Evolutionary conservation across 2,329 filamentous ascomycete genomes (phyloP).

Genomic region (Cryphonectria parasitica): DNA sequence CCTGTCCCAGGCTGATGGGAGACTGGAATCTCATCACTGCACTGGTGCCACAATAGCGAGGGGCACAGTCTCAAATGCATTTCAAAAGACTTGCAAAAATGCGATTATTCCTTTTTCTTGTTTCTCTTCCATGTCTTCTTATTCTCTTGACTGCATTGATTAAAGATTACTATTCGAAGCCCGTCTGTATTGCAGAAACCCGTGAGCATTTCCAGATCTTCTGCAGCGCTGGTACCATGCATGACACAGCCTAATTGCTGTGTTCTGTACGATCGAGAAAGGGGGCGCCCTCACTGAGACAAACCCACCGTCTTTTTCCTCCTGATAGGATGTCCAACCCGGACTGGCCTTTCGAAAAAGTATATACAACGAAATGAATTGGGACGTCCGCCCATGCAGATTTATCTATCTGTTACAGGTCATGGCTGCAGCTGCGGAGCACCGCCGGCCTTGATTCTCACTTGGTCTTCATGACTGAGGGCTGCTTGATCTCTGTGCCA

Average conservation of each 20-base stretch:
- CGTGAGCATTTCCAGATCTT: neutral
- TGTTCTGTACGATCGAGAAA: neutral
- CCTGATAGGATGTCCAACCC: neutral
- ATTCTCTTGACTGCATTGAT: slow-evolving; percentile 11
- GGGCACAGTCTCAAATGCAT: neutral
- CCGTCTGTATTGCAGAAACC: slow-evolving; percentile 12
- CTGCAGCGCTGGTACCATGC: neutral
- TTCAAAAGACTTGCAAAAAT: neutral
- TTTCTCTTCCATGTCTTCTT: neutral
- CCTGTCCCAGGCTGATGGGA: neutral
- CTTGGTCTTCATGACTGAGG: slow-evolving; percentile 43
- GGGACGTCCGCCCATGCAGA: slow-evolving; percentile 8
- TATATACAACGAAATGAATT: slow-evolving; percentile 26
- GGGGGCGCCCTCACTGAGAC: neutral
- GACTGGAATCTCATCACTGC: neutral
- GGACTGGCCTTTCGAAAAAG: slow-evolving; percentile 16
- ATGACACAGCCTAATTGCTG: slow-evolving; percentile 1
- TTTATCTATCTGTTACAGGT: neutral
- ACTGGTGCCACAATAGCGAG: neutral
- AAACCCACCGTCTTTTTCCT: neutral
- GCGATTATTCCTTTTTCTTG: neutral
- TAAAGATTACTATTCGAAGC: slow-evolving; percentile 26
- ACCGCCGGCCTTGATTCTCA: slow-evolving; percentile 27
- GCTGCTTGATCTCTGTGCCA: slow-evolving; percentile 72
- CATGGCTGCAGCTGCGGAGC: neutral